A percentile compares a stretch with the other conserved stretches of the same genome.
Conservation (phyloP, 306 rosid species). For the Glycine latifolia region DNA sequence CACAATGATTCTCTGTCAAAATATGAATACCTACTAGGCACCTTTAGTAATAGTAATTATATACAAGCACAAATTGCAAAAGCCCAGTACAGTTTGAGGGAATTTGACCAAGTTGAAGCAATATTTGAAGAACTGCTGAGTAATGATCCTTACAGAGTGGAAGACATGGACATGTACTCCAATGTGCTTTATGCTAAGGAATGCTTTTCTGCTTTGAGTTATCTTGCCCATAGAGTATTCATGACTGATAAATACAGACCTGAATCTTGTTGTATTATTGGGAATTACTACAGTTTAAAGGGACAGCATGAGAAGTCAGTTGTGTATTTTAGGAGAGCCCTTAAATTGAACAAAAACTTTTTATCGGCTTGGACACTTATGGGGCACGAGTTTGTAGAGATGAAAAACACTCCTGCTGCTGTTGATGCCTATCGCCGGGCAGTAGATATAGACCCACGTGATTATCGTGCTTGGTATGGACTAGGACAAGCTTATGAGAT, state of each 20-base stretch:
- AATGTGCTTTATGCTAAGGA: slow-evolving; percentile 96
- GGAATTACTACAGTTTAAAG: slow-evolving; percentile 95
- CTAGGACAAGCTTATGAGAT: slow-evolving; percentile 98
- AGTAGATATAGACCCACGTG: slow-evolving; percentile 82
- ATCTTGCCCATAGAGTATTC: slow-evolving; percentile 96
- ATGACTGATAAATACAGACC: slow-evolving; percentile 97
- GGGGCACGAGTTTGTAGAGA: slow-evolving; percentile 99
- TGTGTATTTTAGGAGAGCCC: slow-evolving; percentile 91
- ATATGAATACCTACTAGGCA: slow-evolving; percentile 76
- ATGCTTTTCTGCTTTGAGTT: slow-evolving; percentile 83
- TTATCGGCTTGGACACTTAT: slow-evolving; percentile 98
- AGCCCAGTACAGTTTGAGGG: slow-evolving; percentile 90
- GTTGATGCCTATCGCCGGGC: slow-evolving; percentile 98
- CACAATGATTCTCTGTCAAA: slow-evolving; percentile 72
- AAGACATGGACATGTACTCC: slow-evolving; percentile 99
- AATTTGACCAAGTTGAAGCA: slow-evolving; percentile 93
- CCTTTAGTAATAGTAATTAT: slow-evolving; percentile 83
- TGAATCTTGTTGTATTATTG: slow-evolving; percentile 96
- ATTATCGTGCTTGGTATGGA: slow-evolving; percentile 99
- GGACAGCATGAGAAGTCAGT: slow-evolving; percentile 98
- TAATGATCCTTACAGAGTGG: slow-evolving; percentile 94
- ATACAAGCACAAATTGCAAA: slow-evolving; percentile 96
- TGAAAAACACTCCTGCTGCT: slow-evolving; percentile 99
- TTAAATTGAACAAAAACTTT: slow-evolving; percentile 88
- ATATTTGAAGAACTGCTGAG: slow-evolving; percentile 93